Conservation (phyloP, 2,329 filamentous ascomycete species). For the Corinectria fuckeliana region DNA sequence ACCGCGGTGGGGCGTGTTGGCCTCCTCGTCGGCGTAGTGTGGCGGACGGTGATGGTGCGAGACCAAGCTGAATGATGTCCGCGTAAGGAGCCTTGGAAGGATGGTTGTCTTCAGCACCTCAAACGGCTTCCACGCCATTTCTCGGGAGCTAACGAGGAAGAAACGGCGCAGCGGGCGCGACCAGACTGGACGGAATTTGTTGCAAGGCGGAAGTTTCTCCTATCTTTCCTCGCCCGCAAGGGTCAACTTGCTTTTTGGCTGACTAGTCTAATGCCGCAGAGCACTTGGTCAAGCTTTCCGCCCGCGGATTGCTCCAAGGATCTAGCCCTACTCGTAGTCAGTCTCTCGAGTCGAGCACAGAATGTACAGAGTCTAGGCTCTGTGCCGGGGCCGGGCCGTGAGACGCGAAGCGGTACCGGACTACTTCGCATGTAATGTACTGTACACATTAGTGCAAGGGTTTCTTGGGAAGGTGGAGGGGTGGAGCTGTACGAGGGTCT, state of each 20-base stretch:
- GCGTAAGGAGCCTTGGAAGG: too few relatives aligned
- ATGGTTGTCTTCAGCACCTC: too few relatives aligned
- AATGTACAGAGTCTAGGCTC: too few relatives aligned
- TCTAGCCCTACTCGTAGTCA: neutral
- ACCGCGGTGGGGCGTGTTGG: neutral
- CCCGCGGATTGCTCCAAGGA: neutral
- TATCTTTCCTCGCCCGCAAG: neutral
- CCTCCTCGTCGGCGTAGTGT: too few relatives aligned
- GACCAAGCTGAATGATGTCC: too few relatives aligned
- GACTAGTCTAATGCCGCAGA: neutral
- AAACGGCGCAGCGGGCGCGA: too few relatives aligned
- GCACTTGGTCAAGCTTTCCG: neutral
- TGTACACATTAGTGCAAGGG: neutral
- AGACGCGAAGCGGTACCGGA: neutral
- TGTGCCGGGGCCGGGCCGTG: neutral
- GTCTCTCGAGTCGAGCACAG: neutral
- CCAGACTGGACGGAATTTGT: too few relatives aligned
- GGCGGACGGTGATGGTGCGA: neutral
- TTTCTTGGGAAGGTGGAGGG: neutral
- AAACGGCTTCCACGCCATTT: neutral
- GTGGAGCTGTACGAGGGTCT: neutral
- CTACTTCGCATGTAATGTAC: too few relatives aligned
- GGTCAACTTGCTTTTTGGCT: neutral
- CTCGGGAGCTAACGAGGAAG: neutral
- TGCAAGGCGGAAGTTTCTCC: neutral